Evolutionary conservation across 148 eudicot species (phyloP), one percentile per base, ranked within the genome.

Genomic region (Fallopia convolvulus): DNA sequence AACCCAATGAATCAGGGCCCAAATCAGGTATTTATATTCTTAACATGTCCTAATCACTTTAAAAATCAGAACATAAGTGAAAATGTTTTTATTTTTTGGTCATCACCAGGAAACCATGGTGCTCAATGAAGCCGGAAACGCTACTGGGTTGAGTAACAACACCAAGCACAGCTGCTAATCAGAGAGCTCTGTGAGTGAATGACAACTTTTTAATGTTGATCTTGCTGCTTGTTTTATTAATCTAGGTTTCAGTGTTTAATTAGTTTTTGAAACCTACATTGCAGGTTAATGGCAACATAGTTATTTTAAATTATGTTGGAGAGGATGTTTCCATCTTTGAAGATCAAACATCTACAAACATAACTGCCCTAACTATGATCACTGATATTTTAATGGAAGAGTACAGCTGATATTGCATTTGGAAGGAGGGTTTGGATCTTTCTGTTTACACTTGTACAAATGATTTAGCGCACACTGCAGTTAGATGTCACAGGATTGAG

Each of bases 131-230:
- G 52, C 75, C 10, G 55, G 21, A 48, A 73, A 73, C 17, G 17
- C 36, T 73, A 48, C 5, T 70, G 73, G 41, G n/a, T 13, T 65
- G 36, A 65, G 21, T 36, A 70, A 70, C 73, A 70, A 70, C 73
- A 32, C 49, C 52, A 72, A 72, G 55, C 32, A 44, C 75, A 73
- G 39, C 74, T 36, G 74, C 50, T 73, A 73, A 21, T 73, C 46
- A 73, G 75, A 73, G 75, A 73, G 75, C 74, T 72, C 32, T 70
- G 74, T 70, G 48, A 70, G 74, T 42, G 46, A 33, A 70, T 13
- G 7, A 12, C 44, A 2, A 58, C 26, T 32, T 58, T 26, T 36
- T 33, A 39, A 68, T 33, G 72, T 68, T 68, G 46, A 68, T 68
- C 21, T 68, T 68, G 20, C 72, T 68, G 70, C 9, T 65, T 65